Percentiles rank a stretch among this genome's conserved stretches.
Conservation (phyloP, 768 basidiomycete species). For the Amanita subjunquillea region DNA sequence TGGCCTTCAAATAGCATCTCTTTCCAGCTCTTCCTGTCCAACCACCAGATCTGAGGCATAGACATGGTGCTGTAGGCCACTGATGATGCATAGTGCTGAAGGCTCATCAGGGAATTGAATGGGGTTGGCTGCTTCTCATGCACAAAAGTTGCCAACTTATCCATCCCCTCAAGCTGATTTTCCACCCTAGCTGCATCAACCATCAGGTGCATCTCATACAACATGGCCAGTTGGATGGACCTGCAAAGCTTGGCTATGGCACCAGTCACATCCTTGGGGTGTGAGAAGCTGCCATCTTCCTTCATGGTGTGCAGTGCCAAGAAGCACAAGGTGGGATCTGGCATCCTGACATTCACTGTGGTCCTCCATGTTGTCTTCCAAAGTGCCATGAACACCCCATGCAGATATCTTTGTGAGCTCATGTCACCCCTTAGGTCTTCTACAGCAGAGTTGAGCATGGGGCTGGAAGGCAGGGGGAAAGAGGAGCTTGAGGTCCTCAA, state of each 20-base stretch:
- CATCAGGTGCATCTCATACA: constrained; percentile 4
- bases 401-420: neutral
- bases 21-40: constrained; percentile 6
- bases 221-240: constrained; percentile 3
- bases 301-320: constrained; percentile 4
- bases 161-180: neutral
- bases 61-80: constrained; percentile 8
- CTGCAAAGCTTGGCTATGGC: constrained; percentile 6
- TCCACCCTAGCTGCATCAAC: neutral
- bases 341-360: neutral
- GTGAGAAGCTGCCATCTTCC: neutral
- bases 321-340: constrained; percentile 12
- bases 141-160: neutral
- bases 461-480: neutral
- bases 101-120: constrained; percentile 9
- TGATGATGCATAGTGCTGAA: constrained; percentile 13
- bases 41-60: constrained; percentile 12
- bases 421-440: neutral
- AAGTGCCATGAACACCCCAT: neutral
- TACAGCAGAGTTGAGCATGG: neutral
- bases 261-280: constrained; percentile 7
- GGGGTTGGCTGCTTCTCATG: constrained; percentile 11
- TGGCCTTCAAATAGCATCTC: constrained; percentile 12
- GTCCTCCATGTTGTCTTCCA: constrained; percentile 9
- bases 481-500: neutral